A percentile compares a stretch with the other conserved stretches of the same genome.
Evolutionary conservation across 2,329 filamentous ascomycete genomes (phyloP).

Genomic region (Zalaria obscura): DNA sequence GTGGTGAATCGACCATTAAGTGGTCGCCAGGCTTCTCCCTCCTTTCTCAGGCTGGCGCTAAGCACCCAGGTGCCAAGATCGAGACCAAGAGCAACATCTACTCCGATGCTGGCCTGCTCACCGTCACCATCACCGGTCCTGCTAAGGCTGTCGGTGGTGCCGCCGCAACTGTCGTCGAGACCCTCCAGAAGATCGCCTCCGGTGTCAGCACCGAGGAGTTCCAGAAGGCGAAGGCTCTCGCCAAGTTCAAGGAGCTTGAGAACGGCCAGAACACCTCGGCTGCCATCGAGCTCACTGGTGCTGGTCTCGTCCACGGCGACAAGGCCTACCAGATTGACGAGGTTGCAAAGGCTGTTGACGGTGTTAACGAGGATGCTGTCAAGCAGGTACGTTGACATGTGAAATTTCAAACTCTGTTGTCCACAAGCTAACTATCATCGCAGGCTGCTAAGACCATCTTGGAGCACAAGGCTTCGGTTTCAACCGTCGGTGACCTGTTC

Average conservation of each 20-base stretch:
- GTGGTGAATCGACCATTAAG: slow-evolving; percentile 84
- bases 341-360: slow-evolving; percentile 63
- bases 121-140: slow-evolving; percentile 65
- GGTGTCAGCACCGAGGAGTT: slow-evolving; percentile 71
- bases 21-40: slow-evolving; percentile 90
- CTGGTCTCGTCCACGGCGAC: slow-evolving; percentile 66
- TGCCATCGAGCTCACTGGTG: slow-evolving; percentile 71
- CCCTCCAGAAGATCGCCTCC: slow-evolving; percentile 61
- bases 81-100: slow-evolving; percentile 69
- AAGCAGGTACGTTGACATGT: slow-evolving; percentile 52
- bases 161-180: slow-evolving; percentile 63
- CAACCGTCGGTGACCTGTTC: slow-evolving; percentile 81
- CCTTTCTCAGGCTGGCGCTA: slow-evolving; percentile 62
- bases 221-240: slow-evolving; percentile 79
- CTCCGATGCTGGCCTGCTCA: slow-evolving; percentile 85
- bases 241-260: slow-evolving; percentile 85
- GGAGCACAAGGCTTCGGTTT: slow-evolving; percentile 77
- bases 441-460: slow-evolving; percentile 81
- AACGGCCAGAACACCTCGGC: slow-evolving; percentile 62
- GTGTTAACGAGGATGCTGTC: slow-evolving; percentile 70
- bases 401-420: slow-evolving; percentile 8
- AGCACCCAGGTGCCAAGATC: slow-evolving; percentile 51
- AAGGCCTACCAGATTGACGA: slow-evolving; percentile 75
- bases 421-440: slow-evolving; percentile 1
- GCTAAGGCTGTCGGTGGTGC: slow-evolving; percentile 59